Conservation (phyloP, 2,329 filamentous ascomycete genomes). For the Ophiocordyceps sinensis region DNA sequence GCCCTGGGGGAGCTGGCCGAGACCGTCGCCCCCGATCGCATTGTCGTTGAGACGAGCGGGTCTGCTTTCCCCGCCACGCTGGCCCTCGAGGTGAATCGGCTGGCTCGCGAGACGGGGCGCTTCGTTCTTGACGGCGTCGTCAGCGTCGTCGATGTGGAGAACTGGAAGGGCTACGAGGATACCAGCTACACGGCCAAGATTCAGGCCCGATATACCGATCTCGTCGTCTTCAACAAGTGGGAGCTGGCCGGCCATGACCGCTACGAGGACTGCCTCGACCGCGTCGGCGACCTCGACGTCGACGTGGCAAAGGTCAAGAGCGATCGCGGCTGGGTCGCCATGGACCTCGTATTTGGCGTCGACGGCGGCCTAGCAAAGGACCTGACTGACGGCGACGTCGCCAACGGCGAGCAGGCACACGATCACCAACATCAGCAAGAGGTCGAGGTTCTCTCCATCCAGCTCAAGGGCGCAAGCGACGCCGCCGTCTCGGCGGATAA, state of each 20-base stretch:
- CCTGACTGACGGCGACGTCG: conserved; percentile 26
- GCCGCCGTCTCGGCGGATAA: conserved; percentile 40
- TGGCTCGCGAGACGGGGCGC: conserved; percentile 50
- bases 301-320: conserved; percentile 78
- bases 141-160: conserved; percentile 85
- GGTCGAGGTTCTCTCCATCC: conserved; percentile 82
- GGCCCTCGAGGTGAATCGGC: conserved; percentile 76
- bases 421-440: conserved; percentile 56
- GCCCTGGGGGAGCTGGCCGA: conserved; percentile 62
- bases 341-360: conserved; percentile 71
- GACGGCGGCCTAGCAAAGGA: conserved; percentile 62
- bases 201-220: conserved; percentile 78
- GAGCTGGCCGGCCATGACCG: conserved; percentile 58
- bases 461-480: conserved; percentile 33
- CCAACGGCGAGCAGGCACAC: conserved; percentile 12
- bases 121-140: conserved; percentile 80
- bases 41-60: conserved; percentile 87
- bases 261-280: conserved; percentile 65
- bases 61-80: conserved; percentile 79
- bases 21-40: conserved; percentile 53
- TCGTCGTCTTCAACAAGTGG: conserved; percentile 92
- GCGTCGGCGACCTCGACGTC: conserved; percentile 66
- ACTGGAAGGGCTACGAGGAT: conserved; percentile 87
- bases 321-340: conserved; percentile 62
- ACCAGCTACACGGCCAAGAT: conserved; percentile 78